Evolutionary conservation across 1,139 yeast species (phyloP).

Genomic region (Candida albicans): DNA sequence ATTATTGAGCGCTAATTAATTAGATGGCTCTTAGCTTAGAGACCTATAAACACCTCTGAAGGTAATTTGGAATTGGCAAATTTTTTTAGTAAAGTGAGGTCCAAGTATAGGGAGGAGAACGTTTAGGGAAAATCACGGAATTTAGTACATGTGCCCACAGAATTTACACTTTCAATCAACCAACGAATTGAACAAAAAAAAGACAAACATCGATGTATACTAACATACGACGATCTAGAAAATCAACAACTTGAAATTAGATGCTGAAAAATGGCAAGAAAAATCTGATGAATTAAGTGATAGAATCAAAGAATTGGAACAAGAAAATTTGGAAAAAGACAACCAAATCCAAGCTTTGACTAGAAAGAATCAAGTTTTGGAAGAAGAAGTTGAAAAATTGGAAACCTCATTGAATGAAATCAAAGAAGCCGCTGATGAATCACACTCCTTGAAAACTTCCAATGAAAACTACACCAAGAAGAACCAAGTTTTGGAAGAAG

Average conservation of each 20-base stretch:
- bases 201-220: not conserved
- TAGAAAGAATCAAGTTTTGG: constrained; percentile 88
- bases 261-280: constrained; percentile 97
- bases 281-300: constrained; percentile 85
- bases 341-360: constrained; percentile 92
- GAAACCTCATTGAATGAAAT: constrained; percentile 78
- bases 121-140: too few relatives aligned
- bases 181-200: not conserved
- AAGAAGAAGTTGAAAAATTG: constrained; percentile 85
- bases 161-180: too few relatives aligned
- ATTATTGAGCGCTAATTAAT: too few relatives aligned
- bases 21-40: too few relatives aligned
- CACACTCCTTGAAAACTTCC: constrained; percentile 82
- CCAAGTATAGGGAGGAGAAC: too few relatives aligned
- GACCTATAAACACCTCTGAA: too few relatives aligned
- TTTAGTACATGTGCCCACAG: too few relatives aligned
- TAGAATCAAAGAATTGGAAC: constrained; percentile 86
- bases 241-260: constrained; percentile 86
- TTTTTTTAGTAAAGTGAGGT: too few relatives aligned
- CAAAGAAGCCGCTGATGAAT: constrained; percentile 90
- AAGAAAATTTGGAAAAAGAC: constrained; percentile 87
- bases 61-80: too few relatives aligned
- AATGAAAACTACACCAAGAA: constrained; percentile 92
- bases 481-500: constrained; percentile 89
- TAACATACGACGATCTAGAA: constrained; percentile 48